Conservation (phyloP, 2,329 filamentous ascomycete species). For the Leptographium flavum region DNA sequence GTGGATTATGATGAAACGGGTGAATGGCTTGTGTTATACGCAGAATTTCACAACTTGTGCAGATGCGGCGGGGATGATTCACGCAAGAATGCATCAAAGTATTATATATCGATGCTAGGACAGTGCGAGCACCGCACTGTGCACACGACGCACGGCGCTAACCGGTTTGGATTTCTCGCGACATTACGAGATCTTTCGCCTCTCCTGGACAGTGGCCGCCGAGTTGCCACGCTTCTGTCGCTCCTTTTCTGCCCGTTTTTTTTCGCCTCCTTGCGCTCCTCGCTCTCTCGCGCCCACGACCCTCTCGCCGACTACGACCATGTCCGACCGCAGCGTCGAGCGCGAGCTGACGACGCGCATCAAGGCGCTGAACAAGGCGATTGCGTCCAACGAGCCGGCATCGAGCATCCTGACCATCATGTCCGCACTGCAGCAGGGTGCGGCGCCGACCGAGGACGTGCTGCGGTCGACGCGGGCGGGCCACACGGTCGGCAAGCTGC, state of each 20-base stretch:
- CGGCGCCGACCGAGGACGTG: constrained; percentile 76
- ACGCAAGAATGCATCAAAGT: no score
- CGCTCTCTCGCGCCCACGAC: neutral
- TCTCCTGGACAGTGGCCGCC: neutral
- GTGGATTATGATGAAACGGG: no score
- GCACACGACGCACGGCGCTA: neutral
- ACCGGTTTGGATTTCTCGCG: neutral
- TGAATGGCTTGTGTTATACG: no score
- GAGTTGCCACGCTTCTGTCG: neutral
- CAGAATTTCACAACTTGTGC: no score
- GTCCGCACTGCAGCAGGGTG: constrained; percentile 63
- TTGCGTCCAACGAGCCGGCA: constrained; percentile 58
- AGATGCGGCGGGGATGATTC: no score
- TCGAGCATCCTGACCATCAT: constrained; percentile 60
- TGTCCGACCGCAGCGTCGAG: constrained; percentile 33
- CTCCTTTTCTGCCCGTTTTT: neutral
- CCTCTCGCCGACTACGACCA: neutral
- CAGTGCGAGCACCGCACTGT: neutral
- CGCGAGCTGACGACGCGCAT: constrained; percentile 68
- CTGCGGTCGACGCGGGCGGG: constrained; percentile 86
- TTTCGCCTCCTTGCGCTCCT: neutral
- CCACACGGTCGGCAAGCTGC: constrained; percentile 71
- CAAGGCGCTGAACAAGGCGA: constrained; percentile 67
- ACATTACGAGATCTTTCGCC: neutral
- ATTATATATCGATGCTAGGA: neutral